These are phyloP conservation scores for Phlyctochytrium arcticum DNA, from an alignment of 192 early-diverging fungal species.

Conservation along the genomic window DNA sequence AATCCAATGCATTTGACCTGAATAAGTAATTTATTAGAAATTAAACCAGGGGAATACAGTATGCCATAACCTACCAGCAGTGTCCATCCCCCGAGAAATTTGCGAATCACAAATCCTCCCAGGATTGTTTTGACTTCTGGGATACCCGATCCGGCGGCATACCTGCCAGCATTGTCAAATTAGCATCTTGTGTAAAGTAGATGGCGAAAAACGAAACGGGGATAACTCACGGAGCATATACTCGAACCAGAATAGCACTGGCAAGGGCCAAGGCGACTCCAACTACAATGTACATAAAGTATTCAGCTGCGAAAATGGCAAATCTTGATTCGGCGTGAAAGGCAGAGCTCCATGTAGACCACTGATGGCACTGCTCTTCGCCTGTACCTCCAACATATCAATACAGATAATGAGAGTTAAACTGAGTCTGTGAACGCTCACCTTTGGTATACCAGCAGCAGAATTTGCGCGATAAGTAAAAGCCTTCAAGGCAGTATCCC, in stretches of 20 bases:
- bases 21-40: neutral
- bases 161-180: slow-evolving; percentile 10
- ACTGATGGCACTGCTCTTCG: slow-evolving; percentile 25
- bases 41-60: neutral
- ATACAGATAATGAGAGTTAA: neutral
- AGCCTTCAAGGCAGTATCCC: slow-evolving; percentile 43
- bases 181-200: neutral
- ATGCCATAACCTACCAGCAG: slow-evolving; percentile 54
- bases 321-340: neutral
- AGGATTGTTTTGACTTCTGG: slow-evolving; percentile 95
- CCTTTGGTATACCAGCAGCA: slow-evolving; percentile 47
- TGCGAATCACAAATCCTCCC: slow-evolving; percentile 92
- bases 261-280: slow-evolving; percentile 33
- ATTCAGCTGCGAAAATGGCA: slow-evolving; percentile 23
- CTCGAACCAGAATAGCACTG: slow-evolving; percentile 36
- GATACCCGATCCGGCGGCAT: slow-evolving; percentile 74
- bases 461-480: slow-evolving; percentile 46
- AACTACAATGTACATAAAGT: slow-evolving; percentile 31
- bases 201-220: neutral
- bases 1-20: slow-evolving; percentile 79
- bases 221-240: slow-evolving; percentile 36
- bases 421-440: neutral
- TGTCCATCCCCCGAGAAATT: slow-evolving; percentile 87
- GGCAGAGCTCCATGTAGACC: slow-evolving; percentile 35
- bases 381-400: neutral